A percentile compares a stretch with the other conserved stretches of the same genome.
Evolutionary conservation across 257 asterid genomes (phyloP).

Genomic region (Lycium barbarum): DNA sequence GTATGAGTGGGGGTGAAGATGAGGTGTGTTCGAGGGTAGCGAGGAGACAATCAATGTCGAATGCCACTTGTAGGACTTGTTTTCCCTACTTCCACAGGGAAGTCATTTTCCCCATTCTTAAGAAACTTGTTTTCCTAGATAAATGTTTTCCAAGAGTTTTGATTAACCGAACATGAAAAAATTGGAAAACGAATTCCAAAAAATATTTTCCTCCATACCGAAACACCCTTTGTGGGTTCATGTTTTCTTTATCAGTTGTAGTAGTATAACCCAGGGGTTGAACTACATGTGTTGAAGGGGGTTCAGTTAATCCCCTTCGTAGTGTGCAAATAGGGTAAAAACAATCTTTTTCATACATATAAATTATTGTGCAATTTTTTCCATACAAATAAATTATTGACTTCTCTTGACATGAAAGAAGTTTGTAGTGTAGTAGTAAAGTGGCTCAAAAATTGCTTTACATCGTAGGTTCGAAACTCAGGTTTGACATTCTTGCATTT

Average conservation of each 20-base stretch:
- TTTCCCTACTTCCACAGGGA: too few relatives aligned
- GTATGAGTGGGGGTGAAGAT: too few relatives aligned
- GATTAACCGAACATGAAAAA: too few relatives aligned
- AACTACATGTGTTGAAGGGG: background rate
- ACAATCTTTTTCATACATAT: background rate
- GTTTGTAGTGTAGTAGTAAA: background rate
- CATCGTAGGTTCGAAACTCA: conserved; percentile 30
- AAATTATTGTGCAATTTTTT: background rate
- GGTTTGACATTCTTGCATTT: conserved; percentile 13
- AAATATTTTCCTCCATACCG: too few relatives aligned
- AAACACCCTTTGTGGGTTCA: background rate
- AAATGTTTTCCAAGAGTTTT: too few relatives aligned
- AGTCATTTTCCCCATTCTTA: too few relatives aligned
- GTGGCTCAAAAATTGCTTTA: background rate
- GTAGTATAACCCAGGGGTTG: background rate
- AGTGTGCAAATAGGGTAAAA: background rate
- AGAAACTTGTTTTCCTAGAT: too few relatives aligned
- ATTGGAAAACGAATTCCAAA: too few relatives aligned
- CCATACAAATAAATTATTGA: background rate
- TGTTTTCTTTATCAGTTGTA: background rate
- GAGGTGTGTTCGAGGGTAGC: too few relatives aligned
- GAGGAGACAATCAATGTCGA: too few relatives aligned
- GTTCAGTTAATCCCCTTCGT: background rate
- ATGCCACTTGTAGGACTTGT: too few relatives aligned
- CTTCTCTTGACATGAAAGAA: background rate